Evolutionary conservation across 805 yeast genomes (phyloP).

Genomic region (Wickerhamomyces queroliae): DNA sequence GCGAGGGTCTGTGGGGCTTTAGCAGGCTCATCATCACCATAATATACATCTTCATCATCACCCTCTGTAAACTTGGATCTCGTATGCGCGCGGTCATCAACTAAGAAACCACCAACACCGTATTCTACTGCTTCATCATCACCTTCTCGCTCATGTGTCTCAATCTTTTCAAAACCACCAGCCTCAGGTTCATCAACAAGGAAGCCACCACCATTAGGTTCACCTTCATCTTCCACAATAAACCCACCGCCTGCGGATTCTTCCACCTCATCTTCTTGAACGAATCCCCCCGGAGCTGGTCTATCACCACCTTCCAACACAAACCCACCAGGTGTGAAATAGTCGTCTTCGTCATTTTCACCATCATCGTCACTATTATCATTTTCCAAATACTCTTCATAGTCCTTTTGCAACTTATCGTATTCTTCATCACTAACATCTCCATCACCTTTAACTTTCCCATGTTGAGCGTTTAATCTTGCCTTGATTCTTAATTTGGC

Average conservation of each 20-base stretch:
- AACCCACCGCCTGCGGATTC: constrained; percentile 7
- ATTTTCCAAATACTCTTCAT: constrained; percentile 16
- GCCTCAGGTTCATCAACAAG: constrained; percentile 9
- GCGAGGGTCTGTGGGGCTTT: too few species aligned
- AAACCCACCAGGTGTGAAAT: constrained; percentile 4
- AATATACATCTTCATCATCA: too few species aligned
- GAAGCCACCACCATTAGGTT: constrained; percentile 22
- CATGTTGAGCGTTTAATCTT: constrained; percentile 42
- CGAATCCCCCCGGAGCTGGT: constrained; percentile 8
- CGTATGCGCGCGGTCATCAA: too few species aligned
- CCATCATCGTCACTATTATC: constrained; percentile 10
- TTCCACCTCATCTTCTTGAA: constrained; percentile 10
- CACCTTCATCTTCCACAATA: constrained; percentile 4
- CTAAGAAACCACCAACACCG: background rate
- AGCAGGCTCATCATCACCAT: too few species aligned
- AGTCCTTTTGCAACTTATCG: constrained; percentile 12
- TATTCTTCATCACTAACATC: constrained; percentile 10
- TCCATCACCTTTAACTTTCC: constrained; percentile 20
- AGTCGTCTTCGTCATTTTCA: constrained; percentile 8
- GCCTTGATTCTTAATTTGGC: constrained; percentile 36
- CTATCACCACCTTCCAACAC: constrained; percentile 6
- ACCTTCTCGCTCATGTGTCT: background rate
- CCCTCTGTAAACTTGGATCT: too few species aligned
- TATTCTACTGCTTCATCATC: background rate
- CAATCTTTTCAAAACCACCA: background rate